These are phyloP conservation scores for Exidia glandulosa DNA, from an alignment of 768 basidiomycete species.

Conservation along the genomic window DNA sequence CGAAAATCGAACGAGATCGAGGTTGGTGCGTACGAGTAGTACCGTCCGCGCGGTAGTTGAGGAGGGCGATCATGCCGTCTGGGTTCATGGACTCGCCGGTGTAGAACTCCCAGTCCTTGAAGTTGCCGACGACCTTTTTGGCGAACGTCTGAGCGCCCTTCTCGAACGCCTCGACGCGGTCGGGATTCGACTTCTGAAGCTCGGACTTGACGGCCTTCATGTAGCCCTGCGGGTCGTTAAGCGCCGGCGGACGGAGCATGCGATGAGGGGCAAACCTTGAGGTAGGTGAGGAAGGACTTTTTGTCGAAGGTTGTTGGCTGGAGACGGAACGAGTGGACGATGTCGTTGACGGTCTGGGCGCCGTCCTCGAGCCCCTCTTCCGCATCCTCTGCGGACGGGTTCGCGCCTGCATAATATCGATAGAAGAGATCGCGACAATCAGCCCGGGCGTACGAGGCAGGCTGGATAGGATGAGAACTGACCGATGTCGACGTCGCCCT, in stretches of 20 bases:
- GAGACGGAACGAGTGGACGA: constrained; percentile 87
- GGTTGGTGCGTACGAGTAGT: constrained; percentile 49
- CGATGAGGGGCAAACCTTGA: constrained; percentile 54
- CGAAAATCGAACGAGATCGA: not conserved
- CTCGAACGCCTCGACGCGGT: constrained; percentile 66
- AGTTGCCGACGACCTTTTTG: constrained; percentile 82
- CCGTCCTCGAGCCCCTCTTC: constrained; percentile 78
- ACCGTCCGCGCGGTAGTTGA: constrained; percentile 90
- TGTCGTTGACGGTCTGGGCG: constrained; percentile 70
- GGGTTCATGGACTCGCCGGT: constrained; percentile 64
- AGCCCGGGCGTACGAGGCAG: not conserved
- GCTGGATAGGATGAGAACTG: constrained; percentile 10
- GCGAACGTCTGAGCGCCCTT: constrained; percentile 63
- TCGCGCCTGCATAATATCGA: constrained; percentile 50
- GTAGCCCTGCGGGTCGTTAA: constrained; percentile 53
- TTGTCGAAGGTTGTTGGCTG: constrained; percentile 78
- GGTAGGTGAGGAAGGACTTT: constrained; percentile 67
- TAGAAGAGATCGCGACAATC: constrained; percentile 1
- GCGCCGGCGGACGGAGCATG: constrained; percentile 3
- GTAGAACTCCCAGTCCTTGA: constrained; percentile 93
- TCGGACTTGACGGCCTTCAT: constrained; percentile 83
- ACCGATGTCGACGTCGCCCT: constrained; percentile 88
- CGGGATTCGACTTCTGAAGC: constrained; percentile 43
- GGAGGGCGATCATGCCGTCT: constrained; percentile 89
- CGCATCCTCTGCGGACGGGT: constrained; percentile 83